Evolutionary conservation across 169 alveolate species (phyloP).

Genomic region (Cryptosporidium bovis): DNA sequence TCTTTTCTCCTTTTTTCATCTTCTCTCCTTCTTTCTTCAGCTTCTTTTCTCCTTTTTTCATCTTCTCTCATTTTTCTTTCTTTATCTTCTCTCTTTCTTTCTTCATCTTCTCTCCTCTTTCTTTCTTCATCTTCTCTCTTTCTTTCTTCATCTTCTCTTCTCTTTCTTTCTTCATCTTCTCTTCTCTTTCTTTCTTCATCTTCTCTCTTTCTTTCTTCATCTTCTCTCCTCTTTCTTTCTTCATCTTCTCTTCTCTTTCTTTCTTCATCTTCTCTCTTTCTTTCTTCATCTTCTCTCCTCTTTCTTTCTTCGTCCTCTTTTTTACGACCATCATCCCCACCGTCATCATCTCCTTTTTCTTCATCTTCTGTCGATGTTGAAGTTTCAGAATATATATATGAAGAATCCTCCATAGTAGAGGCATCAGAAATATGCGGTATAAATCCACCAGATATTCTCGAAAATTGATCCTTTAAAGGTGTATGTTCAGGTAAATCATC

Average conservation of each 20-base stretch:
- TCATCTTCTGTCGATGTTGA: neutral
- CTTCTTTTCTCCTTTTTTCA: too few species aligned
- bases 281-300: too few species aligned
- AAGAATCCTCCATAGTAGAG: conserved; percentile 24
- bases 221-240: too few species aligned
- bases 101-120: neutral
- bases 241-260: neutral
- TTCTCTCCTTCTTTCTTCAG: too few species aligned
- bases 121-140: neutral
- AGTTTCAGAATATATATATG: conserved; percentile 14
- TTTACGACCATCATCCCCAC: too few species aligned
- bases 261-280: neutral
- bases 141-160: neutral
- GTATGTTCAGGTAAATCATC: too few species aligned
- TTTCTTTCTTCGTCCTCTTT: too few species aligned
- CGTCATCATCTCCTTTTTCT: neutral
- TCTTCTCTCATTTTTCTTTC: neutral
- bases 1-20: neutral
- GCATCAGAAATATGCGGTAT: conserved; percentile 41
- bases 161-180: neutral
- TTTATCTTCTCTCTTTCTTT: neutral
- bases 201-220: too few species aligned
- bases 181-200: neutral
- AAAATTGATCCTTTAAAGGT: neutral
- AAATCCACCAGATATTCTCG: conserved; percentile 42